phyloP scores from a whole-genome alignment of 2,329 filamentous ascomycete species.

The Trichoderma afroharzianum region DNA sequence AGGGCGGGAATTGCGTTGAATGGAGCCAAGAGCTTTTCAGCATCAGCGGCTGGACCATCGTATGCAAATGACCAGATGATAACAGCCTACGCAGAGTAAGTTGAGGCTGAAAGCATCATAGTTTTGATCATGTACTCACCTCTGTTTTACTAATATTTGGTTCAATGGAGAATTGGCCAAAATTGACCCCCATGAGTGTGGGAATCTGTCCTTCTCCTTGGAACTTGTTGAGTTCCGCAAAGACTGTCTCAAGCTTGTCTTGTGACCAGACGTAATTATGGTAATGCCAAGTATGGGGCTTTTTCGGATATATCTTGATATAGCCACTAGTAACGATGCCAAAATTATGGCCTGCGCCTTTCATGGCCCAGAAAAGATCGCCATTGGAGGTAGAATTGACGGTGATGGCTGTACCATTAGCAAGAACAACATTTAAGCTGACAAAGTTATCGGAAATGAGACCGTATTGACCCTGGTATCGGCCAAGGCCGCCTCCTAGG shows the following conservation, averaged over 20 bases:
- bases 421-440: constrained; percentile 31
- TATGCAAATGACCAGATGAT: constrained; percentile 3
- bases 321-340: constrained; percentile 30
- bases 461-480: constrained; percentile 30
- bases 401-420: constrained; percentile 26
- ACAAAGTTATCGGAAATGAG: constrained; percentile 34
- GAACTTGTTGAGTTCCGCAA: neutral
- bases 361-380: constrained; percentile 36
- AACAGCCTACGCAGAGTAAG: neutral
- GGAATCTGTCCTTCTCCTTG: neutral
- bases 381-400: constrained; percentile 24
- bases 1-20: neutral
- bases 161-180: constrained; percentile 1
- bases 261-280: constrained; percentile 3
- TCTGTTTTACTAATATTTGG: neutral
- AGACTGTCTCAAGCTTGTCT: neutral
- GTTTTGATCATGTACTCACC: neutral
- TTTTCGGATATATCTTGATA: constrained; percentile 29
- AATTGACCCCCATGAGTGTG: neutral
- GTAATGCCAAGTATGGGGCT: neutral
- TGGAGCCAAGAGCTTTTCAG: neutral
- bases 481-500: constrained; percentile 32
- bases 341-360: constrained; percentile 34
- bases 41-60: neutral
- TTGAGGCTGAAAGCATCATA: rapidly evolving